Evolutionary conservation across 257 asterid genomes (phyloP).

Genomic region (Lithospermum erythrorhizon): DNA sequence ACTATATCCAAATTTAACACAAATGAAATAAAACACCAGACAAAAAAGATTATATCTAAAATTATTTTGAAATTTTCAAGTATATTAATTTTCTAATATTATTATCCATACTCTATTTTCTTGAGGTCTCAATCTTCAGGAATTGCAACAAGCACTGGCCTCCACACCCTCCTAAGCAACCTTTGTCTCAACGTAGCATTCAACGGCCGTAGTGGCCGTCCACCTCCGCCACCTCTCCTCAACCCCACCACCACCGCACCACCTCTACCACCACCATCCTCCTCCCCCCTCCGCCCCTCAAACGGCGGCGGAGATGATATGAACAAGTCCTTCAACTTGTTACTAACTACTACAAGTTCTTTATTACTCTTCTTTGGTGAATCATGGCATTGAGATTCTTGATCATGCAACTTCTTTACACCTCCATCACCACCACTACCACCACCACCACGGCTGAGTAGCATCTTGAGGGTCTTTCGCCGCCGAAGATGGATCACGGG

Average conservation of each 20-base stretch:
- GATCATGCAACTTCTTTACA: conserved; percentile 13
- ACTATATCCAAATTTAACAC: too few relatives aligned
- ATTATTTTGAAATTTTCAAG: neutral
- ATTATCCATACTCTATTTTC: conserved; percentile 11
- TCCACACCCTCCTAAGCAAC: conserved; percentile 76
- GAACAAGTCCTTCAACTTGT: conserved; percentile 25
- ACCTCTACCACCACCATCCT: conserved; percentile 16
- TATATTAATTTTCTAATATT: conserved; percentile 7
- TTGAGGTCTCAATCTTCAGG: conserved; percentile 37
- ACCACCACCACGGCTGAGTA: conserved; percentile 46
- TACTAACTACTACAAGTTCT: conserved; percentile 13
- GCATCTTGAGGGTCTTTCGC: conserved; percentile 78
- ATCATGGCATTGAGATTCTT: neutral
- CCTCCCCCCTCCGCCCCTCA: conserved; percentile 27
- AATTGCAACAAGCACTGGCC: conserved; percentile 70
- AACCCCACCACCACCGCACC: conserved; percentile 12
- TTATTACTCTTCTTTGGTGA: conserved; percentile 21
- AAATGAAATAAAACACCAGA: too few relatives aligned
- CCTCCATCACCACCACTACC: conserved; percentile 12
- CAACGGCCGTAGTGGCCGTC: conserved; percentile 51
- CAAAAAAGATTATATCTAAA: neutral
- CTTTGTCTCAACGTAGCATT: conserved; percentile 84
- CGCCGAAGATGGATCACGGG: conserved; percentile 92
- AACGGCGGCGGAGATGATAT: conserved; percentile 61
- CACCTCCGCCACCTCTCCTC: conserved; percentile 22